phyloP scores from a whole-genome alignment of 2,329 filamentous ascomycete genomes.

The Elsinoe fawcettii region DNA sequence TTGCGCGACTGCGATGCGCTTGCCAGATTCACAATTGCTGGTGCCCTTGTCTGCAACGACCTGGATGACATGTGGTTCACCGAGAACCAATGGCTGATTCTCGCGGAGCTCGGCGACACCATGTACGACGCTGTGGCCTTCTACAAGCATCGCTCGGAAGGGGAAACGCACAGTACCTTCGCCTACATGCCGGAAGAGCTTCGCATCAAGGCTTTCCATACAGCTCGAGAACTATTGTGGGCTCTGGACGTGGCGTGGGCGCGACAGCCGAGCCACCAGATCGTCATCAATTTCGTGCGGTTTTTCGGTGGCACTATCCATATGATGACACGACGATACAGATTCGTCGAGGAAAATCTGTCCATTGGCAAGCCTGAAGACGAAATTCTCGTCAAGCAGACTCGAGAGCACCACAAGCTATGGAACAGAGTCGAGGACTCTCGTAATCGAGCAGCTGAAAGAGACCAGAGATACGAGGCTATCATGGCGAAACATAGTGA shows the following conservation, averaged over 20 bases:
- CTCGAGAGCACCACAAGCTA: conserved; percentile 27
- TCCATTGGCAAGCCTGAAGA: conserved; percentile 26
- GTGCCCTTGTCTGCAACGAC: conserved; percentile 30
- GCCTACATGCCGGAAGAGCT: conserved; percentile 25
- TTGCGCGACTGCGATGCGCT: too few species aligned
- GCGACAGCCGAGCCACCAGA: background rate
- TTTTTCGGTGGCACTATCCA: conserved; percentile 30
- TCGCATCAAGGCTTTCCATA: conserved; percentile 22
- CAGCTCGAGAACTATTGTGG: conserved; percentile 29
- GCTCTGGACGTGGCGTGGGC: conserved; percentile 27
- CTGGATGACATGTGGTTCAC: conserved; percentile 17
- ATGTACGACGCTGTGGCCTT: conserved; percentile 31
- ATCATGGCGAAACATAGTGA: too few species aligned
- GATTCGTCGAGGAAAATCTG: conserved; percentile 30
- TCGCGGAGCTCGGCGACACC: conserved; percentile 18
- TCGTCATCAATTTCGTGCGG: conserved; percentile 25
- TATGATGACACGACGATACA: conserved; percentile 31
- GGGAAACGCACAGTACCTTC: conserved; percentile 31
- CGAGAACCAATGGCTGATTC: conserved; percentile 25
- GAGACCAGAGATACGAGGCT: too few species aligned
- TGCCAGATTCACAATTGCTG: conserved; percentile 29
- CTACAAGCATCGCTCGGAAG: conserved; percentile 31
- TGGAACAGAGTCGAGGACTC: conserved; percentile 19
- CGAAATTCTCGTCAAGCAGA: conserved; percentile 21
- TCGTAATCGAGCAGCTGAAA: too few species aligned